phyloP scores from a whole-genome alignment of 1,284 basidiomycete genomes.

The Schizopora paradoxa region DNA sequence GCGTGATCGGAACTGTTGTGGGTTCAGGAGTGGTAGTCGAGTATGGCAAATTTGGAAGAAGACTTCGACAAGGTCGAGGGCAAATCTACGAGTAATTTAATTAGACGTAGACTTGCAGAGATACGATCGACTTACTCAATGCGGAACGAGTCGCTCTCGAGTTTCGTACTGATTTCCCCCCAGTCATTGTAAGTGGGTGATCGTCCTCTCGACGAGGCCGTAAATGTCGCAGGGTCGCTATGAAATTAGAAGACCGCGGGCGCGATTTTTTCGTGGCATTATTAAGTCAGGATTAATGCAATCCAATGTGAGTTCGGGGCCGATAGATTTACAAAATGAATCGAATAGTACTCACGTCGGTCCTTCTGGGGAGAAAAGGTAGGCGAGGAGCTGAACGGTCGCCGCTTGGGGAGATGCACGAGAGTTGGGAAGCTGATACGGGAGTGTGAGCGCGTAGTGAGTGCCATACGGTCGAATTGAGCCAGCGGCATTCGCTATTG shows the following conservation, averaged over 20 bases:
- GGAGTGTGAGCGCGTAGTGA: conserved; percentile 17
- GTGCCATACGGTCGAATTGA: conserved; percentile 14
- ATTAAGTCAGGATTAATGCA: too few species aligned
- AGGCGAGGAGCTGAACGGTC: conserved; percentile 58
- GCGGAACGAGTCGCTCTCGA: conserved; percentile 66
- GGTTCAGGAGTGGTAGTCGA: conserved; percentile 76
- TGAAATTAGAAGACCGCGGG: conserved; percentile 22
- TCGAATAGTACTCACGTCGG: conserved; percentile 38
- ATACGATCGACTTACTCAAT: conserved; percentile 52
- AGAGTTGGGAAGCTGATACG: conserved; percentile 34
- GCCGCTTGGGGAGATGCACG: conserved; percentile 48
- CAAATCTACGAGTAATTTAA: conserved; percentile 51
- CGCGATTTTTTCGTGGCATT: too few species aligned
- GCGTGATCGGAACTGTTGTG: conserved; percentile 64
- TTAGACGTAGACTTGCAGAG: conserved; percentile 21
- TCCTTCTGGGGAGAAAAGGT: conserved; percentile 65
- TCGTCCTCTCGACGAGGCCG: conserved; percentile 10
- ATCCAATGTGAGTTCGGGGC: too few species aligned
- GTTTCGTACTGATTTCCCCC: conserved; percentile 63
- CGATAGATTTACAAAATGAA: too few species aligned
- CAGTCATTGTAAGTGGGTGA: conserved; percentile 46
- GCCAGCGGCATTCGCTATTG: not conserved
- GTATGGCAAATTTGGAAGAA: conserved; percentile 87
- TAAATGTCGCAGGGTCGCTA: conserved; percentile 23
- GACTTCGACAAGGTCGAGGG: conserved; percentile 83